Evolutionary conservation across 768 basidiomycete genomes (phyloP).

Genomic region (Suillus sp.): DNA sequence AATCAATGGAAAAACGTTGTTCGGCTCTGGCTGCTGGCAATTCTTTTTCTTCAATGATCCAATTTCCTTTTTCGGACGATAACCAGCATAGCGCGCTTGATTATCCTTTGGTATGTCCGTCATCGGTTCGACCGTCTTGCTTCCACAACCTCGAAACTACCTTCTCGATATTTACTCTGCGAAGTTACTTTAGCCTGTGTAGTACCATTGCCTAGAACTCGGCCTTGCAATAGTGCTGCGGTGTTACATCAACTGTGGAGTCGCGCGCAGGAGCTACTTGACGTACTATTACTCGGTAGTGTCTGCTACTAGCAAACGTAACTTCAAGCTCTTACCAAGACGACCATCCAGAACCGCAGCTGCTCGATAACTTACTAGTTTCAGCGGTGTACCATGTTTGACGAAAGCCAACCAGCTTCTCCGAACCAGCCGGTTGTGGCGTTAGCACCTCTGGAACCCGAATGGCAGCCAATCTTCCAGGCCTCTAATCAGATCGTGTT

Average conservation of each 20-base stretch:
- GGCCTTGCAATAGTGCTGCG: neutral
- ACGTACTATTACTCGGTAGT: neutral
- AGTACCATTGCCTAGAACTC: neutral
- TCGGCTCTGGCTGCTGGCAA: neutral
- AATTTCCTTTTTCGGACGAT: slow-evolving; percentile 13
- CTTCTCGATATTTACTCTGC: neutral
- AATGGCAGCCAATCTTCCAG: slow-evolving; percentile 83
- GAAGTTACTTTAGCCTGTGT: neutral
- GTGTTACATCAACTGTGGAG: neutral
- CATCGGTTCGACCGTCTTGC: neutral
- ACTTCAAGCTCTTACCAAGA: neutral
- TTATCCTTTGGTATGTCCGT: neutral
- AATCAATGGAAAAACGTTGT: slow-evolving; percentile 12
- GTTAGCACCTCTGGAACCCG: slow-evolving; percentile 27
- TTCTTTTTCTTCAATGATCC: neutral
- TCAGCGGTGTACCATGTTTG: slow-evolving; percentile 24
- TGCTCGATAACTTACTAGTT: neutral
- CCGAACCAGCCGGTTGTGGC: slow-evolving; percentile 34
- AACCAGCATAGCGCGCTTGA: neutral
- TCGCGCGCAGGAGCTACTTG: neutral
- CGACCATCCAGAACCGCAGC: neutral
- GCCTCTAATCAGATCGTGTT: slow-evolving; percentile 85
- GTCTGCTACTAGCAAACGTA: neutral
- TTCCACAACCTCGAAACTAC: neutral
- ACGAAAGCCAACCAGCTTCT: slow-evolving; percentile 35